These are phyloP conservation scores for Pelargonium australe DNA, from an alignment of 441 rosid genomes.

Conservation along the genomic window DNA sequence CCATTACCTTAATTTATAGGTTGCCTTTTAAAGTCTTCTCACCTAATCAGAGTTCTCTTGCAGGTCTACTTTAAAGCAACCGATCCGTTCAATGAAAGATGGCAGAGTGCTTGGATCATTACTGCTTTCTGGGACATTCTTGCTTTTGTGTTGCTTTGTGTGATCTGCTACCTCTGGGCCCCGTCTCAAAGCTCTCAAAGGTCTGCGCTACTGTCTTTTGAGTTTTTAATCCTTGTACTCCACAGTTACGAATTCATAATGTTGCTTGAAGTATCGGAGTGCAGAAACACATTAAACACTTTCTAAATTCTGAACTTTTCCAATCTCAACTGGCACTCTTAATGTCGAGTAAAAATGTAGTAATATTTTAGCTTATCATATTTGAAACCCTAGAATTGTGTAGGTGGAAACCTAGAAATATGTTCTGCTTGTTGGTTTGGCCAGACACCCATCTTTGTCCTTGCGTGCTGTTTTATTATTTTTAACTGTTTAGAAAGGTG, in stretches of 20 bases:
- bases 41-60: slow-evolving; percentile 19
- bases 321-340: not conserved
- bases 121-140: slow-evolving; percentile 94
- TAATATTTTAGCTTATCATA: not conserved
- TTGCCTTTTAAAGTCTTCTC: not conserved
- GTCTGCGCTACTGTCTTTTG: slow-evolving; percentile 26
- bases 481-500: too few species aligned
- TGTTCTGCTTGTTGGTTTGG: not conserved
- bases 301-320: not conserved
- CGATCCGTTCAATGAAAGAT: slow-evolving; percentile 84
- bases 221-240: slow-evolving; percentile 9
- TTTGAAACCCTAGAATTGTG: not conserved
- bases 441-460: not conserved
- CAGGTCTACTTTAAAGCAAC: slow-evolving; percentile 97
- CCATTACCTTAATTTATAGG: not conserved
- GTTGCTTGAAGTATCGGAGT: not conserved
- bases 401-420: not conserved
- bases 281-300: not conserved
- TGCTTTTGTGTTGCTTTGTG: slow-evolving; percentile 65
- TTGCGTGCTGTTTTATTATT: too few species aligned
- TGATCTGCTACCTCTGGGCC: slow-evolving; percentile 93
- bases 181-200: slow-evolving; percentile 90
- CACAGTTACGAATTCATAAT: not conserved
- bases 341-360: not conserved
- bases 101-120: slow-evolving; percentile 95